Evolutionary conservation across 331 rosid species (phyloP).

Genomic region (Malus hybrid): DNA sequence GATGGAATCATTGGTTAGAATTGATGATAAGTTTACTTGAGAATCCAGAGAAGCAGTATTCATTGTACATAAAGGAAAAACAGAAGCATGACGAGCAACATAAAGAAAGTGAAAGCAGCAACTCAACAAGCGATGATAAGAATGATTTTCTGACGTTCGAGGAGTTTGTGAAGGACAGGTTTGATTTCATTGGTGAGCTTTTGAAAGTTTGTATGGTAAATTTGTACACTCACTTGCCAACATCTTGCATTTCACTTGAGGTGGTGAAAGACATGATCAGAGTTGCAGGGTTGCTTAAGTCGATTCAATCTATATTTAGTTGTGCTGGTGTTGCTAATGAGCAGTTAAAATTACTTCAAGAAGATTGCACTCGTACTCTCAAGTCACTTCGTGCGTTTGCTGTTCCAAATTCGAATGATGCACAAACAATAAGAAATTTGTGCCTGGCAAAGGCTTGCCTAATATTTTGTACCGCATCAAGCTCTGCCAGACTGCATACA

Average conservation of each 20-base stretch:
- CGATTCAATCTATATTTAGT: conserved; percentile 4
- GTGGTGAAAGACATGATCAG: conserved; percentile 9
- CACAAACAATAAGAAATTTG: not conserved
- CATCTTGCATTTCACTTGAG: conserved; percentile 19
- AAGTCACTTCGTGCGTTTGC: conserved; percentile 15
- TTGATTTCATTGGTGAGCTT: not conserved
- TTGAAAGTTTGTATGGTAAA: conserved; percentile 2
- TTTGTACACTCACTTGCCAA: conserved; percentile 33
- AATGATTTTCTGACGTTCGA: conserved; percentile 3
- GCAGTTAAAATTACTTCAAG: not conserved
- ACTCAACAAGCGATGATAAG: not conserved
- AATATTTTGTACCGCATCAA: conserved; percentile 38
- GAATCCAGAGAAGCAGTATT: not conserved
- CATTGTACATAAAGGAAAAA: not conserved
- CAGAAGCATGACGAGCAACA: not conserved
- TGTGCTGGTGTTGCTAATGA: not conserved
- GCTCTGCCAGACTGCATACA: conserved; percentile 29
- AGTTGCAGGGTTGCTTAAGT: conserved; percentile 10
- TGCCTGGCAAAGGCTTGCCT: conserved; percentile 37
- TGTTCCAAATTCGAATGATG: not conserved
- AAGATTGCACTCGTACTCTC: conserved; percentile 5
- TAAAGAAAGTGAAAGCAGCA: not conserved
- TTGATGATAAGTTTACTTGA: conserved; percentile 1
- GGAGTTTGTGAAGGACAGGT: conserved; percentile 19
- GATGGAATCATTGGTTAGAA: not conserved